These are phyloP conservation scores for Xylaria scruposa DNA, from an alignment of 495 filamentous ascomycete genomes.

Conservation along the genomic window DNA sequence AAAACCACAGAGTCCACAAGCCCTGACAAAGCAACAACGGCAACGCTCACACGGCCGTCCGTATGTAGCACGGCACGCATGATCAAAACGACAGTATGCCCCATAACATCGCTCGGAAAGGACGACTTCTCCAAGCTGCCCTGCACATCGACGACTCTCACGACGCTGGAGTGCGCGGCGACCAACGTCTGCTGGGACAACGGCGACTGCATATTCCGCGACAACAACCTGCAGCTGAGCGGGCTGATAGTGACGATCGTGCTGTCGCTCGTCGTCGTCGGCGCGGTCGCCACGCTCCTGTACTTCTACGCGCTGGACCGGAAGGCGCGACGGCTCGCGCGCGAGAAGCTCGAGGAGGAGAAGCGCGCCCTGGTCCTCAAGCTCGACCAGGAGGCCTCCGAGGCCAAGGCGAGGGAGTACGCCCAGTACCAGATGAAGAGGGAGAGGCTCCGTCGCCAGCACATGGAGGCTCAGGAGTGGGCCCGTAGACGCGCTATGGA, in stretches of 20 bases:
- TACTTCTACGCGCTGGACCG: conserved; percentile 51
- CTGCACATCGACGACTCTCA: conserved; percentile 46
- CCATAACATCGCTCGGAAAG: conserved; percentile 44
- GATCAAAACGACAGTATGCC: conserved; percentile 43
- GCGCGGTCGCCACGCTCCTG: conserved; percentile 42
- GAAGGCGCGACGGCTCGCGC: conserved; percentile 41
- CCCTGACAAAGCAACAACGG: conserved; percentile 14
- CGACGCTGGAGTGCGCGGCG: conserved; percentile 48
- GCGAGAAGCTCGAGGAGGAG: conserved; percentile 44
- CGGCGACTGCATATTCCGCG: conserved; percentile 50
- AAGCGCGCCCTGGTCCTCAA: neutral
- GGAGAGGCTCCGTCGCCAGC: conserved; percentile 1
- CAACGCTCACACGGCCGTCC: conserved; percentile 13
- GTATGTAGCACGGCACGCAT: conserved; percentile 48
- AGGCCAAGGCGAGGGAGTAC: neutral
- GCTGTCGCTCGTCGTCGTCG: conserved; percentile 44
- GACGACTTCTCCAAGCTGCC: conserved; percentile 37
- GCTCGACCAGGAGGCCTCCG: conserved; percentile 2
- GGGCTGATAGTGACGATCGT: conserved; percentile 52
- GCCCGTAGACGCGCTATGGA: neutral
- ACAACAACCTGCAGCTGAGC: conserved; percentile 42
- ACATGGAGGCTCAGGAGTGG: conserved; percentile 10
- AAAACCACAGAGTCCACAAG: conserved; percentile 22
- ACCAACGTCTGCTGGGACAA: conserved; percentile 51
- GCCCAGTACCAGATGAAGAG: neutral